Base-by-base conservation (phyloP, 331 rosid species). In the Pyrus hybrid region DNA sequence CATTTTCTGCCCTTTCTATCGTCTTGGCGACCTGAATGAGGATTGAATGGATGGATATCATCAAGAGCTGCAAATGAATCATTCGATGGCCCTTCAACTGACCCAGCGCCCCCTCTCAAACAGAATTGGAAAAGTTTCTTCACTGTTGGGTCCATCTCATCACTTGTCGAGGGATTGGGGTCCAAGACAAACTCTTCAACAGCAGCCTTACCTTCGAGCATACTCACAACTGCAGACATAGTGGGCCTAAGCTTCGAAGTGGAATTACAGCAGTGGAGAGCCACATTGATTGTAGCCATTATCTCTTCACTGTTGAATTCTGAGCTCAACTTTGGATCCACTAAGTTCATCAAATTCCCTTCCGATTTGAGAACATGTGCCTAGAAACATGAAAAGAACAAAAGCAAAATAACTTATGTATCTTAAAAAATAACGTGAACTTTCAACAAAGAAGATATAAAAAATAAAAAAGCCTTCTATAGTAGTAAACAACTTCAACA, bases 171-270 rank as follows among this genome's bases (percentile, higher is more conserved):
- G 49, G 83, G 70, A 26, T 73, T 79, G 23, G 79, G n/a, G 72
- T 79, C 80, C 2, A 63, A 23, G 32, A 79, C 65, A 41, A 67
- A 17, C 45, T 86, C 90, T 49, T 81, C 43, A 57, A 87, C 77
- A 18, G 13, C 68, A 54, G 30, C 60, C 61, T 58, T 80, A 5
- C 96, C 91, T 83, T 87, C 91, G 20, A 92, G 87, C 85, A 92
- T 84, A 75, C 81, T 83, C 64, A 88, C 91, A 22, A 88, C 92
- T 7, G 86, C 74, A 32, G 92, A 81, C 93, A 92, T 90, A 60
- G 77, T 33, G 3, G 97, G 92, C 68, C 97, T 87, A 6, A 26
- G 76, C 7, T 84, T 32, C 73, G 93, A 77, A 68, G 91, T 80
- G 47, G 21, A 76, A 61, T 83, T 79, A 13, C 92, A 70, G 75